Evolutionary conservation across 2,329 filamentous ascomycete genomes (phyloP), one percentile per base, ranked within the genome.

Genomic region (Hirsutella rhossiliensis): DNA sequence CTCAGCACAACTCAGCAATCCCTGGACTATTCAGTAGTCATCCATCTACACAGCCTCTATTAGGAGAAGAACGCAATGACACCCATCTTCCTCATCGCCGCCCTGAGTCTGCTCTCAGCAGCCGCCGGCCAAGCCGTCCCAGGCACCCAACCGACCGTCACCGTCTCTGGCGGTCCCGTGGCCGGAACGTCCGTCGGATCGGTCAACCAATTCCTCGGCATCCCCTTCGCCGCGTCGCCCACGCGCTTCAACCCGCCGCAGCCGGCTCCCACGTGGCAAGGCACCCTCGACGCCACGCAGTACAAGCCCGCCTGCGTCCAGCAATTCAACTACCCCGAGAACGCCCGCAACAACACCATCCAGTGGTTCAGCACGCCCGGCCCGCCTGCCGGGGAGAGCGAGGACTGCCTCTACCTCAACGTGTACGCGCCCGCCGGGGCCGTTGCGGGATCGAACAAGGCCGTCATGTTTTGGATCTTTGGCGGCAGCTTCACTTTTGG

Each of bases 381-480:
- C 0, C 51, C 55, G 0, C 50, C 55, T 1, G 52, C 47, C 1
- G 52, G 52, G 11, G 62, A 51, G 6, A 51, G 49, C 27, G 61
- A 64, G 37, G 58, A 64, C 23, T 64, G 61, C 19, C 41, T 64
- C 18, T 60, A 55, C 19, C 43, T 63, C n/a, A 61, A 63, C 23
- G 52, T 64, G 3, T 62, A 50, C 39, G 43, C 54, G 1, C 61
- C 61, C 1, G 47, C 52, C 0, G 43, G 40, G 1, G 50, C 52
- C 2, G 40, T 45, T 3, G 11, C 42, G 5, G 49, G 50, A 0
- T 57, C 59, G 34, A 27, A 27, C 5, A 69, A 66, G 38, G 56
- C 68, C 4, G 68, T 71, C 17, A 48, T 70, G 32, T 56, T 71
- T 17, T 71, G 65, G 62, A 61, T 71, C 7, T 60, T 65, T 40